phyloP scores from a whole-genome alignment of 139 green algal genomes.

The Trebouxia sp. region DNA sequence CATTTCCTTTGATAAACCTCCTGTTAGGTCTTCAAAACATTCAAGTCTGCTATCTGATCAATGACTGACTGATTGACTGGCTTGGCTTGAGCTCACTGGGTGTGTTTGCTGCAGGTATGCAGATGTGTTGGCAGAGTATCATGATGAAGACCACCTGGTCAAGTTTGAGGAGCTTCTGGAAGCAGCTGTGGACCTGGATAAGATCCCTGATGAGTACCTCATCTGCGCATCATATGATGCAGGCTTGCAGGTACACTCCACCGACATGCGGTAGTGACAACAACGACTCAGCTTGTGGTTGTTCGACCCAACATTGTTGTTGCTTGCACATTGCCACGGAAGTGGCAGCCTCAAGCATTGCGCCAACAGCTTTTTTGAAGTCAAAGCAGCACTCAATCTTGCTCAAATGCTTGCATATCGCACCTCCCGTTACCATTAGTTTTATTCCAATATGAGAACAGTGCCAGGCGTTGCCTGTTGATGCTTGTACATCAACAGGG shows the following conservation, averaged over 20 bases:
- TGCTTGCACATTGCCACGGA: background rate
- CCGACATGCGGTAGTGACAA: too few species aligned
- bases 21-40: too few species aligned
- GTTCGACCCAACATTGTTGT: background rate
- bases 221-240: conserved; percentile 77
- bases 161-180: conserved; percentile 97
- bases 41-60: too few species aligned
- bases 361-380: too few species aligned
- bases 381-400: too few species aligned
- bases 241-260: background rate
- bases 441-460: too few species aligned
- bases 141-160: conserved; percentile 79
- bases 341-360: too few species aligned
- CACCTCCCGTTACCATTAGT: too few species aligned
- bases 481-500: too few species aligned
- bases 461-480: too few species aligned
- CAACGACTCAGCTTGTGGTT: background rate
- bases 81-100: background rate
- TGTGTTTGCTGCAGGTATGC: conserved; percentile 52
- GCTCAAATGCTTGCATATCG: too few species aligned
- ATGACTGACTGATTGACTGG: background rate
- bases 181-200: conserved; percentile 89
- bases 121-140: conserved; percentile 58
- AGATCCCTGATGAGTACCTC: conserved; percentile 94
- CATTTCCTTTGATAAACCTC: too few species aligned